Conservation (phyloP, 2,329 filamentous ascomycete genomes). For the Ascochyta clinopodiicola region DNA sequence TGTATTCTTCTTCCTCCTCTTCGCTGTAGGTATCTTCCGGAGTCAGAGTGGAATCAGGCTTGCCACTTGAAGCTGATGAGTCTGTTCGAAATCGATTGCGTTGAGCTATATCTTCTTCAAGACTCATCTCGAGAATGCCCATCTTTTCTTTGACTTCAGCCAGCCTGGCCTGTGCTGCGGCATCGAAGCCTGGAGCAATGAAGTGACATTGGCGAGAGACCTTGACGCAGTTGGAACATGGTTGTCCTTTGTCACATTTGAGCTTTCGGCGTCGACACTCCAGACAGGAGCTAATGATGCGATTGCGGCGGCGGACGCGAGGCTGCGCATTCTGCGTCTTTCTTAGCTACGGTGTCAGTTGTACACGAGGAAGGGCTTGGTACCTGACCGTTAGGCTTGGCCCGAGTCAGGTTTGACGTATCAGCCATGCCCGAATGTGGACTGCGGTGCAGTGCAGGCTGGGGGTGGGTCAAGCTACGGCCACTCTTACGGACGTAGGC, state of each 20-base stretch:
- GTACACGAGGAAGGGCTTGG: not conserved
- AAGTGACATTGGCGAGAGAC: conserved; percentile 65
- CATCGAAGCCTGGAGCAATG: conserved; percentile 71
- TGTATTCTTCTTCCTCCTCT: conserved; percentile 61
- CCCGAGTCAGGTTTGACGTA: not conserved
- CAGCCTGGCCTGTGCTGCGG: conserved; percentile 71
- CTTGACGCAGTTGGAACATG: conserved; percentile 71
- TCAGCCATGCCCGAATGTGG: conserved; percentile 9
- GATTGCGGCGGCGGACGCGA: conserved; percentile 46
- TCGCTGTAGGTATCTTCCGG: conserved; percentile 60
- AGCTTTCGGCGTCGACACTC: conserved; percentile 72
- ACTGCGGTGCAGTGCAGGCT: conserved; percentile 2
- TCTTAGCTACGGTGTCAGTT: conserved; percentile 16
- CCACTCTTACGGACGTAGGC: conserved; percentile 18
- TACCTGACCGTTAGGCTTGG: not conserved
- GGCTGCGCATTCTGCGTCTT: conserved; percentile 31
- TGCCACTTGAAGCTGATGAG: not conserved
- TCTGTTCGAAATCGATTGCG: conserved; percentile 27
- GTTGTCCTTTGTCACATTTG: conserved; percentile 76
- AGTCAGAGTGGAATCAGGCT: not conserved
- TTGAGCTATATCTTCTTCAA: conserved; percentile 71
- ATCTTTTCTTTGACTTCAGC: conserved; percentile 82
- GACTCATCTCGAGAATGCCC: conserved; percentile 71
- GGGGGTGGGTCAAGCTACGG: not conserved
- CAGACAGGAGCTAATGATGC: conserved; percentile 48